phyloP scores from a whole-genome alignment of 345 rosid species.

The Ricinus communis region DNA sequence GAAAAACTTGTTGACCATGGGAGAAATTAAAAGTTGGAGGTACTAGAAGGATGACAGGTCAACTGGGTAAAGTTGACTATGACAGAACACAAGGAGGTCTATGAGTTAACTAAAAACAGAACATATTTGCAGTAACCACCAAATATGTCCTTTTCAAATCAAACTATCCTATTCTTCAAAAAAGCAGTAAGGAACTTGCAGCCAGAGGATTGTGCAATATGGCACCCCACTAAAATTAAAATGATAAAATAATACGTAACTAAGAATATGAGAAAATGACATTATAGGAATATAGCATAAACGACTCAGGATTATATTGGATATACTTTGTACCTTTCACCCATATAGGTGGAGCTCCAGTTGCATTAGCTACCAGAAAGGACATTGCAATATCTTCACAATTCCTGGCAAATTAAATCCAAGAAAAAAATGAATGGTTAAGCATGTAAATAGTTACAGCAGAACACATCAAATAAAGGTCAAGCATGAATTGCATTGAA shows the following conservation, averaged over 20 bases:
- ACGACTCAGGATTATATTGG: not conserved
- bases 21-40: no score
- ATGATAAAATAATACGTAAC: not conserved
- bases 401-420: conserved; percentile 52
- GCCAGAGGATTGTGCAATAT: not conserved
- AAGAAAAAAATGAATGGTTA: conserved; percentile 24
- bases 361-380: conserved; percentile 88
- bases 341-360: conserved; percentile 92
- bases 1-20: no score
- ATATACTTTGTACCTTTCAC: conserved; percentile 64
- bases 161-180: not conserved
- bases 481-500: not conserved
- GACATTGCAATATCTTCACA: conserved; percentile 99
- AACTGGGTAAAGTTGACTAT: no score
- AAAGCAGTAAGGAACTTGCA: not conserved
- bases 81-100: no score
- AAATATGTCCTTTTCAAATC: not conserved
- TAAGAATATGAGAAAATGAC: not conserved
- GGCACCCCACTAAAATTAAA: not conserved
- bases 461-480: conserved; percentile 5
- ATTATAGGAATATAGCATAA: not conserved
- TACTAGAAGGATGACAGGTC: no score
- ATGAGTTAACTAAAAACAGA: not conserved
- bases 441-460: conserved; percentile 8
- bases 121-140: not conserved